phyloP scores from a whole-genome alignment of 768 basidiomycete genomes.

The Podaxis carcinomalis region DNA sequence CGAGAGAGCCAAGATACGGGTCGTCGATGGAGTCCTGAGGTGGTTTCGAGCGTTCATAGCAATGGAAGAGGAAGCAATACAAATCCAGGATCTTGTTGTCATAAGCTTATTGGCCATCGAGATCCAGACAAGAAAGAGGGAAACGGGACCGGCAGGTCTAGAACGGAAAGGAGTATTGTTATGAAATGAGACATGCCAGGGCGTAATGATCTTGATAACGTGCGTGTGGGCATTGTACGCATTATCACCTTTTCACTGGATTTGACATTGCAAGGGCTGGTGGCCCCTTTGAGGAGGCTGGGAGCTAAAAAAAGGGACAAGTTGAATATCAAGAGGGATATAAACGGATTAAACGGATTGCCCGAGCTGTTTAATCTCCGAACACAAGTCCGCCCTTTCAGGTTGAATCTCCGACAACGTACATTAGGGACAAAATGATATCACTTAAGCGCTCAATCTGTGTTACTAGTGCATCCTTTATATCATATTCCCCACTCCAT shows the following conservation, averaged over 20 bases:
- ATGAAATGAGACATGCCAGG: not conserved
- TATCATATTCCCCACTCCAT: slow-evolving; percentile 26
- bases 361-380: not conserved
- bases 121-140: not conserved
- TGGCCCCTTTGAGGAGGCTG: no score
- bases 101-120: not conserved
- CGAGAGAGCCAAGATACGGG: not conserved
- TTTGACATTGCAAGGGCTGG: no score
- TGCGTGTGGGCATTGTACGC: no score
- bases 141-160: not conserved
- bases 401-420: slow-evolving; percentile 10
- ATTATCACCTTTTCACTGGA: no score
- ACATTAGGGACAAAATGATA: not conserved
- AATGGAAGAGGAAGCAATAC: not conserved
- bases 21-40: not conserved
- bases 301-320: not conserved
- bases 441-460: not conserved
- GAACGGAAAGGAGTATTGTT: not conserved
- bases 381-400: slow-evolving; percentile 8
- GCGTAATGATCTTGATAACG: no score
- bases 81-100: not conserved
- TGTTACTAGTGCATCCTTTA: not conserved
- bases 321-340: not conserved
- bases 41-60: not conserved
- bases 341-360: not conserved